Conservation (phyloP, 164 flowering plant genomes). For the Magnolia officinalis region DNA sequence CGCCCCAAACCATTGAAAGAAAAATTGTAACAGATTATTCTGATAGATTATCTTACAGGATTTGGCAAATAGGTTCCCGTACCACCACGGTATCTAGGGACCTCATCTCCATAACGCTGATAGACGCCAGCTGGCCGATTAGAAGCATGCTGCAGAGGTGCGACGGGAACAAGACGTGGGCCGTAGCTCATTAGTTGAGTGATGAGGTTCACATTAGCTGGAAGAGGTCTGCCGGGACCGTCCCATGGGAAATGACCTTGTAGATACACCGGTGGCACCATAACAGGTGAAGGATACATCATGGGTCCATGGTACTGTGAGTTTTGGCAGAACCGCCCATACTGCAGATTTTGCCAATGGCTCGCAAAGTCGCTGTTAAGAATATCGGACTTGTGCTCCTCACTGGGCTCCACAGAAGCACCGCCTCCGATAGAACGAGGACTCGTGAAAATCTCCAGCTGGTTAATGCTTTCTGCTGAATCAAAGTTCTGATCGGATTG, state of each 20-base stretch:
- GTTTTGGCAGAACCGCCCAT: slow-evolving; percentile 78
- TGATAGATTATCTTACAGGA: slow-evolving; percentile 58
- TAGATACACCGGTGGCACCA: slow-evolving; percentile 70
- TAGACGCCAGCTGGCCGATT: slow-evolving; percentile 56
- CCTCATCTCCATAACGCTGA: slow-evolving; percentile 68
- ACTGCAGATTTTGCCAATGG: slow-evolving; percentile 86
- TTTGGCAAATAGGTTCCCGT: slow-evolving; percentile 97
- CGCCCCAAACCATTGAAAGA: no score
- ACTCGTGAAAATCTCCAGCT: slow-evolving; percentile 33
- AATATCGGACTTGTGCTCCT: slow-evolving; percentile 64
- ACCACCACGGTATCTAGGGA: slow-evolving; percentile 90
- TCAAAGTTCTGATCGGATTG: slow-evolving; percentile 52
- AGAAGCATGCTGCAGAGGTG: slow-evolving; percentile 67
- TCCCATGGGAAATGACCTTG: slow-evolving; percentile 88
- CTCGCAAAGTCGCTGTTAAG: slow-evolving; percentile 81
- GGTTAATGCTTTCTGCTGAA: slow-evolving; percentile 41
- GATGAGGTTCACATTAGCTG: slow-evolving; percentile 52
- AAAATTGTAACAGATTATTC: background rate
- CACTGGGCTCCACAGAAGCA: slow-evolving; percentile 36
- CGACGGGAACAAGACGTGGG: slow-evolving; percentile 62
- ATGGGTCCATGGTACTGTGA: slow-evolving; percentile 45
- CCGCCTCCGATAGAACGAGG: slow-evolving; percentile 29
- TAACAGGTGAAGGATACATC: slow-evolving; percentile 57
- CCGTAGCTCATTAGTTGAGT: slow-evolving; percentile 61
- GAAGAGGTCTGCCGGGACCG: slow-evolving; percentile 83